A percentile compares a stretch with the other conserved stretches of the same genome.
These are phyloP conservation scores for Alternaria arborescens DNA, from an alignment of 2,329 filamentous ascomycete species.

Conservation along the genomic window DNA sequence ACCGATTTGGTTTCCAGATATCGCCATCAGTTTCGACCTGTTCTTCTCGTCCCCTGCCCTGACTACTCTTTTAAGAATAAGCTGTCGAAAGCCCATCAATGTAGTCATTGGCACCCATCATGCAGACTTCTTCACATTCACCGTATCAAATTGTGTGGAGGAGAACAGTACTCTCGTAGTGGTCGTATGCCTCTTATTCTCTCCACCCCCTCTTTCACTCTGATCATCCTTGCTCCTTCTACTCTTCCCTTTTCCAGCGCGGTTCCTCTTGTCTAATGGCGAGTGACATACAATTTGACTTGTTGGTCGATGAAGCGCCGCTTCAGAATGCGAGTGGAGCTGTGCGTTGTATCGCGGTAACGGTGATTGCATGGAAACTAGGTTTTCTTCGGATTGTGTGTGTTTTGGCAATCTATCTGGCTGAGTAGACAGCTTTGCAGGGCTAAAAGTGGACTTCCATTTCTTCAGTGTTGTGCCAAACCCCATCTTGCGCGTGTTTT, in stretches of 20 bases:
- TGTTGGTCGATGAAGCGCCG: background rate
- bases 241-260: background rate
- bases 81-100: background rate
- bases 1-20: background rate
- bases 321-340: background rate
- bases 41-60: background rate
- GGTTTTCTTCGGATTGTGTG: slow-evolving; percentile 10
- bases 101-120: background rate
- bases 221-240: background rate
- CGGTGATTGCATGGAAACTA: slow-evolving; percentile 7
- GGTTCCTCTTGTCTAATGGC: slow-evolving; percentile 9
- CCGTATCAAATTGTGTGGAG: background rate
- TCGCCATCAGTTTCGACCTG: background rate
- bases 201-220: background rate
- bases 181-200: background rate
- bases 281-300: slow-evolving; percentile 11
- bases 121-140: background rate
- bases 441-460: background rate
- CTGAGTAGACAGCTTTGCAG: background rate
- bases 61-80: background rate
- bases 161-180: slow-evolving; percentile 1
- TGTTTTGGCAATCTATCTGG: background rate
- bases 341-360: background rate
- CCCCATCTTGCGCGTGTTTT: background rate
- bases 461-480: background rate